These are phyloP conservation scores for Parsonsia alboflavescens DNA, from an alignment of 257 asterid genomes.

Conservation along the genomic window DNA sequence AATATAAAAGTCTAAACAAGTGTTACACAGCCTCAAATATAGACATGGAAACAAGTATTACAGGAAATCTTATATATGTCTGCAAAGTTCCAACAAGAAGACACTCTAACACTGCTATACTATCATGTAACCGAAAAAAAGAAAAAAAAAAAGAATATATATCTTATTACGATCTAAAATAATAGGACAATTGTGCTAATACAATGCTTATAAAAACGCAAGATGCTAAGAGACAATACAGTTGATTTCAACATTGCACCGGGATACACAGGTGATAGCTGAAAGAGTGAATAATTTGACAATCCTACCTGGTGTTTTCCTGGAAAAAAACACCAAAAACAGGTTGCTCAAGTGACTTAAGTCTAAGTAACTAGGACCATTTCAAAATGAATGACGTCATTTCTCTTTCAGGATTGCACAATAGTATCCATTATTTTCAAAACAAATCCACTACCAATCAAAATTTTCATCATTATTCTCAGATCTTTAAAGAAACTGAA, in stretches of 20 bases:
- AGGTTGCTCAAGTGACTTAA: too few relatives aligned
- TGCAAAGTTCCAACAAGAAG: background rate
- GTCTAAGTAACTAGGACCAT: too few relatives aligned
- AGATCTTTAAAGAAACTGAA: too few relatives aligned
- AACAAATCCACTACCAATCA: too few relatives aligned
- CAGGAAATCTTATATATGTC: background rate
- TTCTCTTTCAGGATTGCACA: background rate
- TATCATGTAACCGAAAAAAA: too few relatives aligned
- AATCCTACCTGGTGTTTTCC: background rate
- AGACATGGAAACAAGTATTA: background rate
- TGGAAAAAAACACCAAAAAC: too few relatives aligned
- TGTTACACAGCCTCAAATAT: background rate
- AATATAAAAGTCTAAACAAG: background rate
- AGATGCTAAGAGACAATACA: background rate
- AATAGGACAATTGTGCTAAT: background rate
- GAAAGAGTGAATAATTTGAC: background rate
- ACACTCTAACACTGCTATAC: too few relatives aligned
- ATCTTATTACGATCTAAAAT: background rate
- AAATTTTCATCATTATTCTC: background rate
- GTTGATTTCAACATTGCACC: too few relatives aligned
- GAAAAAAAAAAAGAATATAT: too few relatives aligned
- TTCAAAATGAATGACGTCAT: too few relatives aligned
- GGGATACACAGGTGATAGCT: too few relatives aligned
- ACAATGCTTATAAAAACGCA: background rate
- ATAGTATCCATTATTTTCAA: background rate